Percentiles rank a stretch among this genome's conserved stretches.
Evolutionary conservation across 2,329 filamentous ascomycete genomes (phyloP).

Genomic region (Beauveria sp.): DNA sequence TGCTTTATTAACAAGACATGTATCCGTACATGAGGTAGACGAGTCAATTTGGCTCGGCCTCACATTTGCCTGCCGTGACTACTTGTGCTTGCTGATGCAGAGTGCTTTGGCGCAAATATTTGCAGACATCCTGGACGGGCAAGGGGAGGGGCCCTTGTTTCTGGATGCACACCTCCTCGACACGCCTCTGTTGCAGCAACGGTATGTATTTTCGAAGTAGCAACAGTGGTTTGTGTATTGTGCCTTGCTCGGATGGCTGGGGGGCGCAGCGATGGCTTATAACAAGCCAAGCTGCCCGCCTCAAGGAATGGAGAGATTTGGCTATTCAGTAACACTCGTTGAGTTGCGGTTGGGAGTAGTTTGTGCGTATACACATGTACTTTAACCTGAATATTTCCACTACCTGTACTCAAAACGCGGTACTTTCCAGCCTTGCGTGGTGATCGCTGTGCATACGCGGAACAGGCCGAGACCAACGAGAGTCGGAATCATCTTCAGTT

Average conservation of each 20-base stretch:
- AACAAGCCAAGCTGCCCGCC: neutral
- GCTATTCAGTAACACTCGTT: neutral
- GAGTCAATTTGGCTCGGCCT: neutral
- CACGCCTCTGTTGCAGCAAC: neutral
- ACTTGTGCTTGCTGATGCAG: neutral
- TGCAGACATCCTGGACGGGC: neutral
- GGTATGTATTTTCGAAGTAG: neutral
- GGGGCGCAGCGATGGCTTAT: neutral
- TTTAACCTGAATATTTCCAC: neutral
- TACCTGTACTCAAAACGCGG: neutral
- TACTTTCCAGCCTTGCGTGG: neutral
- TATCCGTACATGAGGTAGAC: neutral
- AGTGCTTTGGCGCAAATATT: neutral
- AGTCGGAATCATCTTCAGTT: neutral
- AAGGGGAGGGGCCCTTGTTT: neutral
- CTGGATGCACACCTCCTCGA: neutral
- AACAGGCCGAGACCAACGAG: neutral
- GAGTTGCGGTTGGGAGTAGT: neutral
- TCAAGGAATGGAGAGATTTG: neutral
- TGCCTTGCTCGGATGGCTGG: neutral
- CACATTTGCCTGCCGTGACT: neutral
- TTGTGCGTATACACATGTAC: neutral
- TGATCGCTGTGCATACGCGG: neutral
- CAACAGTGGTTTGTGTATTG: neutral
- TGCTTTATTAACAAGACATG: neutral